Base-by-base conservation (phyloP, 306 rosid species). In the Castanea mollissima region DNA sequence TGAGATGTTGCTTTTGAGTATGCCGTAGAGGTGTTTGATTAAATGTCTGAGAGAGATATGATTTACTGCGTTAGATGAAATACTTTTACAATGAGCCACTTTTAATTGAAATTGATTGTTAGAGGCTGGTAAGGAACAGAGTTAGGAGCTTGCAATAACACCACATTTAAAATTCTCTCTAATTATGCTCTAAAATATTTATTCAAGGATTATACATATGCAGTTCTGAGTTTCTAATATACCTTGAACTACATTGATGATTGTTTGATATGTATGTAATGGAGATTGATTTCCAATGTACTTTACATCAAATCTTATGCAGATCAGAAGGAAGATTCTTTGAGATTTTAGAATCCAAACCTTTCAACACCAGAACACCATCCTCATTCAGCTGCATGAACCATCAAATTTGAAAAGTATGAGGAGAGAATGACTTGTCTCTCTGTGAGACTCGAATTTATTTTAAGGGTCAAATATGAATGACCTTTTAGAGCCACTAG, bases 221-320 rank as follows among this genome's bases (percentile, higher is more conserved):
- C 0, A 46, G 34, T 3, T 56, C 29, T 21, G 46, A 78, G 76
- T 16, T 21, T 49, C 10, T 55, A 9, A 5, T 32, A 23, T 38
- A 83, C 90, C 90, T 83, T 11, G 29, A 12, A 67, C 51, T 16
- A 16, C 5, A 5, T 1, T 19, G 52, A 35, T 67, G 49, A 49
- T 21, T 67, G 6, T 54, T 19, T 20, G 52, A 11, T 9, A 13
- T 0, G 38, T 29, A 12, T 74, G 9, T 60, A 54, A 13, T 5
- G 21, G 34, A 5, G 38, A 57, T 55, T 14, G 6, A 55, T 5
- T 51, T 14, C 62, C 16, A 34, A 38, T 64, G n/a, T 86, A 89
- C 90, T 89, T 89, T 89, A 20, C 92, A 89, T 32, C 88, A 79
- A 58, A 89, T 89, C 86, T 89, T 89, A 76, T 89, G 92, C 79